Conservation (phyloP, 1,139 yeast genomes). For the Petasospora fabianii region DNA sequence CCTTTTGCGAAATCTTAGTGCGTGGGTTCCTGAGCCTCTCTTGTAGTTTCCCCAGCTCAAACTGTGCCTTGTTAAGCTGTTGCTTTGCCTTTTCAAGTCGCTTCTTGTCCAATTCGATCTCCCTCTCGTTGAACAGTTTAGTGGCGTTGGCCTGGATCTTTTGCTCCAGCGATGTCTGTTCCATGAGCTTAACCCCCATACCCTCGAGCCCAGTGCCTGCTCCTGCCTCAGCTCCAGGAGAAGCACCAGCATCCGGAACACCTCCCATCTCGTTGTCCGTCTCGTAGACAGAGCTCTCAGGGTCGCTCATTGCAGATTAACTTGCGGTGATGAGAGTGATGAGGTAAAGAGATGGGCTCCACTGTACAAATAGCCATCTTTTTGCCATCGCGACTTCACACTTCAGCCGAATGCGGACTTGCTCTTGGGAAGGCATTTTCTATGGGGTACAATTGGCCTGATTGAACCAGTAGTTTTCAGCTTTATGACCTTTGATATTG, state of each 20-base stretch:
- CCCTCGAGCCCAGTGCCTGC: conserved; percentile 26
- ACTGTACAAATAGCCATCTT: not conserved
- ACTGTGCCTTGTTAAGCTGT: conserved; percentile 40
- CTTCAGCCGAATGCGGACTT: too few relatives aligned
- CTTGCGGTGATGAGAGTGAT: not conserved
- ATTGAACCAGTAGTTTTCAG: too few relatives aligned
- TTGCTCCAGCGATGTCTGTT: conserved; percentile 72
- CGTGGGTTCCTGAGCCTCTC: conserved; percentile 48
- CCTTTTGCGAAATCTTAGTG: conserved; percentile 65
- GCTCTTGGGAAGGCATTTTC: too few relatives aligned
- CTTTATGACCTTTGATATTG: too few relatives aligned
- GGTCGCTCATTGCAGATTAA: not conserved
- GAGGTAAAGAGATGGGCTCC: too few relatives aligned
- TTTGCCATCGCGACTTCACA: conserved; percentile 9
- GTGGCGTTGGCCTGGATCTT: conserved; percentile 70
- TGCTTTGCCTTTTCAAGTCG: conserved; percentile 64
- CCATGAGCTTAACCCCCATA: conserved; percentile 53
- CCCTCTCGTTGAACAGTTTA: conserved; percentile 53
- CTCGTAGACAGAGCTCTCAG: conserved; percentile 1
- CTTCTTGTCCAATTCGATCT: conserved; percentile 68
- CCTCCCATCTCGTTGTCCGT: not conserved
- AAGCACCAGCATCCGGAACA: not conserved
- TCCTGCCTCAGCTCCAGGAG: not conserved
- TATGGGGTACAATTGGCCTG: too few relatives aligned
- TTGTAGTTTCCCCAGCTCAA: conserved; percentile 45